Conservation (phyloP, 768 basidiomycete species). For the Mycena maculata region DNA sequence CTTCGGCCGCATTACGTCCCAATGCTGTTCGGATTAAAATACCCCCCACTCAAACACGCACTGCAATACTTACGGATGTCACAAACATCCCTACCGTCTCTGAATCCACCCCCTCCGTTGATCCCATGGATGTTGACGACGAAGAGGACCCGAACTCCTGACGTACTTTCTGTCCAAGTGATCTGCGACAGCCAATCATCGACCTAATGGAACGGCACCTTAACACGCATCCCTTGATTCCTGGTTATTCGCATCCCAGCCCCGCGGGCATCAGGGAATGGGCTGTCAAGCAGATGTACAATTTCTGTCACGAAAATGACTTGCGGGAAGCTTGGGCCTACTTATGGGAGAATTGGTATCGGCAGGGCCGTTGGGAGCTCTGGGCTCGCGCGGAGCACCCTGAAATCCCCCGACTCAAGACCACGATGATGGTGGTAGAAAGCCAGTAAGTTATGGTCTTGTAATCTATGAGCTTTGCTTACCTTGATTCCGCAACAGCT, state of each 20-base stretch:
- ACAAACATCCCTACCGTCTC: background rate
- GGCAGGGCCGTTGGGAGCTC: constrained; percentile 23
- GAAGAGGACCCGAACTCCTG: background rate
- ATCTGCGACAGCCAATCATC: background rate
- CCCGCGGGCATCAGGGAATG: constrained; percentile 9
- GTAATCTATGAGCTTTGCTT: background rate
- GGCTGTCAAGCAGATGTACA: constrained; percentile 29
- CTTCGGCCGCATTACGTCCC: background rate
- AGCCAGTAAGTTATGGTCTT: constrained; percentile 9
- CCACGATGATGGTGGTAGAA: constrained; percentile 28
- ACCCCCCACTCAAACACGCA: background rate
- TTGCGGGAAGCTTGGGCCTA: constrained; percentile 27
- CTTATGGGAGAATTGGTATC: constrained; percentile 1
- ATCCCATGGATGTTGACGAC: background rate
- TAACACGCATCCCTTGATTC: constrained; percentile 19
- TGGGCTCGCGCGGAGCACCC: constrained; percentile 19
- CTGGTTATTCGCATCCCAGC: constrained; percentile 12
- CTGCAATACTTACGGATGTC: background rate
- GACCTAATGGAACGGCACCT: constrained; percentile 17
- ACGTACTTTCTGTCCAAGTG: constrained; percentile 18
- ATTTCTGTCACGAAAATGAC: constrained; percentile 20
- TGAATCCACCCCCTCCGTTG: background rate
- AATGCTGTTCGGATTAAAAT: background rate
- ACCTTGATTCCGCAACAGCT: constrained; percentile 19
- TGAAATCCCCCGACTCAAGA: constrained; percentile 14